A percentile compares a stretch with the other conserved stretches of the same genome.
These are phyloP conservation scores for Zygoascus meyerae DNA, from an alignment of 1,139 yeast species.

Conservation along the genomic window DNA sequence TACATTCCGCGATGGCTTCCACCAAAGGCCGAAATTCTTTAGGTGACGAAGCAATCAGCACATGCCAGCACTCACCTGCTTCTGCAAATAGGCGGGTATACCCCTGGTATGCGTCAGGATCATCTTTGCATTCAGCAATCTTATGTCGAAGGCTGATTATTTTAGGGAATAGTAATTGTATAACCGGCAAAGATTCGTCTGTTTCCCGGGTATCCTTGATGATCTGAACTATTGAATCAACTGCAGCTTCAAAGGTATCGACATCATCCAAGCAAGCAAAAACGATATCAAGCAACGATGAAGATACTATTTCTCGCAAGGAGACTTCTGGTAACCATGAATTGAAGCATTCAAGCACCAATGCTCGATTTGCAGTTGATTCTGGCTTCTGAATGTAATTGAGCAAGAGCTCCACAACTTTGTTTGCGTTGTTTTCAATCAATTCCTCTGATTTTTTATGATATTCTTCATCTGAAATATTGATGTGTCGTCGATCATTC, in stretches of 20 bases:
- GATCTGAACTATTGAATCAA: slow-evolving; percentile 77
- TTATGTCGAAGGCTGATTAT: slow-evolving; percentile 55
- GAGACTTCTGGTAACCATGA: slow-evolving; percentile 90
- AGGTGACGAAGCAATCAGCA: slow-evolving; percentile 71
- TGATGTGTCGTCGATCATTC: slow-evolving; percentile 66
- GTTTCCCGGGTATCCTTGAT: slow-evolving; percentile 77
- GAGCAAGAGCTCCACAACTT: slow-evolving; percentile 54
- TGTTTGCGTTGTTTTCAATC: slow-evolving; percentile 61
- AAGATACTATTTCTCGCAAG: slow-evolving; percentile 55
- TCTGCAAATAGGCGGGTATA: slow-evolving; percentile 77
- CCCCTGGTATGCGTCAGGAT: slow-evolving; percentile 65
- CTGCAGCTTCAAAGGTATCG: slow-evolving; percentile 75
- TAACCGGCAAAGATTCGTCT: slow-evolving; percentile 43
- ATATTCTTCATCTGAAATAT: slow-evolving; percentile 78
- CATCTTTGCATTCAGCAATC: slow-evolving; percentile 47
- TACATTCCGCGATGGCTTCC: slow-evolving; percentile 60
- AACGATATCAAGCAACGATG: slow-evolving; percentile 59
- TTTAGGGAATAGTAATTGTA: slow-evolving; percentile 63
- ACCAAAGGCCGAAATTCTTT: slow-evolving; percentile 67
- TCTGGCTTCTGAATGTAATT: slow-evolving; percentile 37
- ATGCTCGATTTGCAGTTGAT: slow-evolving; percentile 30
- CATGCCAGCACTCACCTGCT: slow-evolving; percentile 96
- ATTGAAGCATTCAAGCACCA: slow-evolving; percentile 68
- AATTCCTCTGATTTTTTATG: slow-evolving; percentile 55
- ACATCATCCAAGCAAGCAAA: slow-evolving; percentile 62